Evolutionary conservation across 202 grass and related monocot genomes (phyloP).

Genomic region (Saccharum hybrid): DNA sequence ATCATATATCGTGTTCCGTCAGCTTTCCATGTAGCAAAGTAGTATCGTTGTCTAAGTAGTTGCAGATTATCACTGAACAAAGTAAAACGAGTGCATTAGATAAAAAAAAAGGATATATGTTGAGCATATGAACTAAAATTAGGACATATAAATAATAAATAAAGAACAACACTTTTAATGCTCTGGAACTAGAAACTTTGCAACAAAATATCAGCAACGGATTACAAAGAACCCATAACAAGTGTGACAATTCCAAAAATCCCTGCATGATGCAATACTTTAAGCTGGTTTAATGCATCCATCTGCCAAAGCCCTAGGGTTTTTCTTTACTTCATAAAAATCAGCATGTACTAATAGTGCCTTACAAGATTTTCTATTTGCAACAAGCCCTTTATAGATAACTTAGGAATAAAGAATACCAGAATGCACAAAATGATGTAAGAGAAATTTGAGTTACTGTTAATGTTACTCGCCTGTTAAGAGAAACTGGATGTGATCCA

Average conservation of each 20-base stretch:
- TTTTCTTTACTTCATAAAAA: slow-evolving; percentile 12
- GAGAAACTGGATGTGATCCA: slow-evolving; percentile 98
- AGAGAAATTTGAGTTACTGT: slow-evolving; percentile 23
- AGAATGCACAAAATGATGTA: background rate
- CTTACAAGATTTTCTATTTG: slow-evolving; percentile 3
- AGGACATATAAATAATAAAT: background rate
- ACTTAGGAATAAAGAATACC: background rate
- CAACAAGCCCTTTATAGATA: background rate
- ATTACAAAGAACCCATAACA: background rate
- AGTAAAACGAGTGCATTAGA: slow-evolving; percentile 30
- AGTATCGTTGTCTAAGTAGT: slow-evolving; percentile 91
- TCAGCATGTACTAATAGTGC: background rate
- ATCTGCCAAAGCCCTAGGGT: background rate
- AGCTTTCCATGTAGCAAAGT: slow-evolving; percentile 99
- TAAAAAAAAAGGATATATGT: background rate
- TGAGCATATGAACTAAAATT: background rate
- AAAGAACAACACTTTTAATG: background rate
- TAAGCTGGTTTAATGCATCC: slow-evolving; percentile 6
- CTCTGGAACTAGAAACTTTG: background rate
- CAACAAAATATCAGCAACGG: background rate
- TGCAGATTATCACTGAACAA: slow-evolving; percentile 87
- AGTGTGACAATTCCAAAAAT: background rate
- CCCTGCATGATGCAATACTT: background rate
- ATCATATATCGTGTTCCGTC: slow-evolving; percentile 99
- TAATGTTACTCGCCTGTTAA: slow-evolving; percentile 69